These are phyloP conservation scores for Leptographium wingfieldii DNA, from an alignment of 2,329 filamentous ascomycete species.

Conservation along the genomic window DNA sequence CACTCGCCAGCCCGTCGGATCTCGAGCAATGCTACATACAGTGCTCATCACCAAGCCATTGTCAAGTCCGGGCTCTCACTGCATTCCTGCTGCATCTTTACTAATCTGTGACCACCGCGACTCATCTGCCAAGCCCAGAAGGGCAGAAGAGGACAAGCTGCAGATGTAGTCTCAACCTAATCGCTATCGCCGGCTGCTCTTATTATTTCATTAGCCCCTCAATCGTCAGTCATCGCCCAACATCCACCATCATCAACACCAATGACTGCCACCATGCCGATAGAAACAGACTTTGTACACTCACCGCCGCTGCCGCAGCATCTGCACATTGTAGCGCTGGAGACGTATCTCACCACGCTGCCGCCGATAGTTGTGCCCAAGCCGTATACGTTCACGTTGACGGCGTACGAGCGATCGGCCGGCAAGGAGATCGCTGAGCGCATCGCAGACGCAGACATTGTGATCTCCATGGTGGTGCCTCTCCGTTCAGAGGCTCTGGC, in stretches of 20 bases:
- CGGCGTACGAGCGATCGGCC: conserved; percentile 16
- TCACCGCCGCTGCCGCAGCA: conserved; percentile 12
- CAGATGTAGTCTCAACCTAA: too few species aligned
- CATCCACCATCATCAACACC: neutral
- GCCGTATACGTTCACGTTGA: conserved; percentile 19
- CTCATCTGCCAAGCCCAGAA: too few species aligned
- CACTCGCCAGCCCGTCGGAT: too few species aligned
- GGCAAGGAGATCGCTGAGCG: conserved; percentile 17
- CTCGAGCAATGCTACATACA: too few species aligned
- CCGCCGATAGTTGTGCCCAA: conserved; percentile 15
- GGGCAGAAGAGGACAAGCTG: too few species aligned
- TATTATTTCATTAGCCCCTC: too few species aligned
- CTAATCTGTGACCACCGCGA: too few species aligned
- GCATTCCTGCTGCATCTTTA: too few species aligned
- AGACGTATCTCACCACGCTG: conserved; percentile 20
- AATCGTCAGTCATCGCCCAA: too few species aligned
- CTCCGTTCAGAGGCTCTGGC: conserved; percentile 15
- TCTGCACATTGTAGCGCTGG: conserved; percentile 21
- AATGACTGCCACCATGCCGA: neutral
- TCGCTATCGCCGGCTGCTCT: too few species aligned
- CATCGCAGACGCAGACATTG: conserved; percentile 23
- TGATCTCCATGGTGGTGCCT: conserved; percentile 21
- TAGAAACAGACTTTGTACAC: neutral
- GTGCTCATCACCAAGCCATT: too few species aligned
- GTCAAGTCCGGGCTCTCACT: too few species aligned